Percentiles rank a stretch among this genome's conserved stretches.
Evolutionary conservation across 2,329 filamentous ascomycete genomes (phyloP).

Genomic region (Calycina marina): DNA sequence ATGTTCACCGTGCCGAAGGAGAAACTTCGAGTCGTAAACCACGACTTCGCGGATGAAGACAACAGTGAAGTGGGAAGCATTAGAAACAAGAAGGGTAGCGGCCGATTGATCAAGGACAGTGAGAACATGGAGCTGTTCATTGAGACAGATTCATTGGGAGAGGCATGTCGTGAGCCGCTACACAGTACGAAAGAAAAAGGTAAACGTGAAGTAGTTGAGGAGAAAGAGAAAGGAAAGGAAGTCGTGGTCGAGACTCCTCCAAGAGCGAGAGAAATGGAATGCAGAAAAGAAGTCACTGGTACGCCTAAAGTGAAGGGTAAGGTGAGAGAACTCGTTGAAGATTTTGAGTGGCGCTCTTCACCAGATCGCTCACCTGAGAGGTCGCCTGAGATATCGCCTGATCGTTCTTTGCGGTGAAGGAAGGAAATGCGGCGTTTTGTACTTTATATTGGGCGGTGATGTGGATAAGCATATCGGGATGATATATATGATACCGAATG

Average conservation of each 20-base stretch:
- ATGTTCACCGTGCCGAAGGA: conserved; percentile 93
- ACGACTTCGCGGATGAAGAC: conserved; percentile 35
- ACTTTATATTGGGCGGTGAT: too few relatives aligned
- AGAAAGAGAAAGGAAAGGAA: neutral
- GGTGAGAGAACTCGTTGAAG: neutral
- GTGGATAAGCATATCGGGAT: too few relatives aligned
- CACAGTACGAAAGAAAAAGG: neutral
- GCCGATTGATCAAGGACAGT: neutral
- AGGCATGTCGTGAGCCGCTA: too few relatives aligned
- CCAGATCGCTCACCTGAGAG: too few relatives aligned
- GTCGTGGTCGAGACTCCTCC: neutral
- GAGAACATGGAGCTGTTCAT: neutral
- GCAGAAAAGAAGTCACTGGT: too few relatives aligned
- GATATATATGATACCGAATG: too few relatives aligned
- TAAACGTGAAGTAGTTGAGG: neutral
- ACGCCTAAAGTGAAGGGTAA: neutral
- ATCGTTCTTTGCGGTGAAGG: too few relatives aligned
- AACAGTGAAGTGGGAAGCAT: conserved; percentile 26
- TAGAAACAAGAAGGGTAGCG: conserved; percentile 13
- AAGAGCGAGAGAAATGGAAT: too few relatives aligned
- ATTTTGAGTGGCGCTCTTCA: neutral
- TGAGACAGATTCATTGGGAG: too few relatives aligned
- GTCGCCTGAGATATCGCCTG: too few relatives aligned
- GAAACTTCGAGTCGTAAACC: conserved; percentile 79
- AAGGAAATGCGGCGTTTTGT: too few relatives aligned